Base-by-base conservation (phyloP, 2,329 filamentous ascomycete species). In the Zalaria obscura region DNA sequence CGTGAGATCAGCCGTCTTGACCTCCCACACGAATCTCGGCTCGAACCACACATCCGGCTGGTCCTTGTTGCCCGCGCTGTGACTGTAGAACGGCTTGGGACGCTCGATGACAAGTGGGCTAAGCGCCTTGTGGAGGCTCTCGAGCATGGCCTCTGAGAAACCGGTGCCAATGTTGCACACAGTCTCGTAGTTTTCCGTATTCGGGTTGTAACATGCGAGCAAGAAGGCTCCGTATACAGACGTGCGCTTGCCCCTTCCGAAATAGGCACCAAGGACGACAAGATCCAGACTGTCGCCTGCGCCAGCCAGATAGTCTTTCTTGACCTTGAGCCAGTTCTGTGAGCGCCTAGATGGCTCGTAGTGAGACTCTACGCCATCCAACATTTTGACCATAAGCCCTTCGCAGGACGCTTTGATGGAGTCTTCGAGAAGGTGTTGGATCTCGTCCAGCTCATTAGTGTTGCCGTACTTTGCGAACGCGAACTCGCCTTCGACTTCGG, bases 41-140 rank as follows among this genome's bases (percentile, higher is more conserved):
- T 98, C 91, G 58, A 98, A 91, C 91, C 91, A 98, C 32, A 98
- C 87, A 59, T 98, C 91, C 1, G 91, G 91, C 60, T 98, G 91
- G 58, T 96, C 87, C 63, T 93, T 89, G 39, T 78, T 78, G 39
- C 84, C 85, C 0, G 72, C 67, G 3, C 83, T 87, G 61, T 98
- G 91, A 1, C 78, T 72, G 63, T 96, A 98, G 61, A 94, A 98
- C 0, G 91, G 91, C 57, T 98, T 98, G 1, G 89, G 76, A 1
- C 80, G 78, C 56, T 93, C 86, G 51, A 98, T 98, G 50, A 82
- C 78, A 39, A 86, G 77, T 5, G 77, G 72, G 0, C 76, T 80
- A 27, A 98, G 77, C 40, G 80, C 71, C 25, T 73, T 69, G 66
- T 96, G 78, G 9, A 96, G 70, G 31, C 88, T 82, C 54, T 93